These are phyloP conservation scores for Diutina neorugosa DNA, from an alignment of 1,139 yeast genomes.

Conservation along the genomic window DNA sequence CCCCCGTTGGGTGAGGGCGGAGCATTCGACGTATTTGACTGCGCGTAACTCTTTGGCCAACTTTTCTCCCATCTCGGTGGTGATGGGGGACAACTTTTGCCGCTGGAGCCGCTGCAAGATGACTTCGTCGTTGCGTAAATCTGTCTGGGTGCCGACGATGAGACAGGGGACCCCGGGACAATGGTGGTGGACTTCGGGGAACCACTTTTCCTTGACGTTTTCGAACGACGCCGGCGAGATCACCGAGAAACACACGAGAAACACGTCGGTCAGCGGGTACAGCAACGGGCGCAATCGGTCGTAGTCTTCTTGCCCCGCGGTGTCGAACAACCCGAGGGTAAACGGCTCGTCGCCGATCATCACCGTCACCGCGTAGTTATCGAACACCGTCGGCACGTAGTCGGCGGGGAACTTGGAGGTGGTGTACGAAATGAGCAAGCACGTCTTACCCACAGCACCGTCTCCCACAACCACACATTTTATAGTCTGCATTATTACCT, in stretches of 20 bases:
- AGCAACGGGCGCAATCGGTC: conserved; percentile 93
- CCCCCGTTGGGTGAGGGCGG: conserved; percentile 95
- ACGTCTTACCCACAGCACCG: conserved; percentile 82
- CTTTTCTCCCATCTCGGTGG: conserved; percentile 81
- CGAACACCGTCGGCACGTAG: conserved; percentile 76
- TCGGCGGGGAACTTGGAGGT: conserved; percentile 82
- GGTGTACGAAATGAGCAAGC: conserved; percentile 75
- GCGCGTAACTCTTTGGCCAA: conserved; percentile 90
- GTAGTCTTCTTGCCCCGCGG: conserved; percentile 98
- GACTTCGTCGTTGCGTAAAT: conserved; percentile 85
- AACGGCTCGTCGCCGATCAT: conserved; percentile 98
- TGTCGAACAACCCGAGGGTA: conserved; percentile 90
- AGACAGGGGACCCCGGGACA: conserved; percentile 96
- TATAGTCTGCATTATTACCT: conserved; percentile 59
- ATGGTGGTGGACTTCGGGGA: conserved; percentile 96
- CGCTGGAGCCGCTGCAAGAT: conserved; percentile 81
- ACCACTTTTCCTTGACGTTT: conserved; percentile 96
- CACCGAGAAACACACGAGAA: conserved; percentile 87
- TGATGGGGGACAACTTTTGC: conserved; percentile 80
- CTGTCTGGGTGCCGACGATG: conserved; percentile 93
- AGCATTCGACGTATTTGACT: conserved; percentile 92
- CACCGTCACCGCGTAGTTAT: conserved; percentile 95
- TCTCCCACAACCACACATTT: conserved; percentile 97
- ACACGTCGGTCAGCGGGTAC: conserved; percentile 94
- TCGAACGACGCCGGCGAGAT: conserved; percentile 97